Evolutionary conservation across 108 stramenopile species (phyloP), one percentile per base, ranked within the genome.

Genomic region (Chaetoceros tenuissimus): DNA sequence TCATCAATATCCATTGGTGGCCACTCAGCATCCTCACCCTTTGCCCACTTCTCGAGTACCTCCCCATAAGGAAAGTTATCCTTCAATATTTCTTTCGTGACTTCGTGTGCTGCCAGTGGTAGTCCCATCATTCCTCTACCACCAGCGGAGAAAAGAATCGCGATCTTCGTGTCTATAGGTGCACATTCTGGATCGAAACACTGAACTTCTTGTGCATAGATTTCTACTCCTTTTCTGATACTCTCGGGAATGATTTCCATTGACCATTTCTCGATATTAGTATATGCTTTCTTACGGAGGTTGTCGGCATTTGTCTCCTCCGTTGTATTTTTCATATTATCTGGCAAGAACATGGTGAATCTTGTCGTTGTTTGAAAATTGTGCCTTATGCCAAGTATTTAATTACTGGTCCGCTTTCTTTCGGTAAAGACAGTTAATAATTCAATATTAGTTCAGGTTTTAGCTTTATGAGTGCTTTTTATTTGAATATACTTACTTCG

Each of bases 151-250:
- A 92, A 92, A 59, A 75, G 46, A 58, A 93, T 80, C 2, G 85
- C 82, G 0, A 89, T 69, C 8, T 75, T 79, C 7, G 84, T 85
- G 63, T 93, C 92, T 53, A 93, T 78, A 20, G 92, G 92, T 18
- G 92, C 55, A 67, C 92, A 93, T n/a, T 73, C 56, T 7, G 92
- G 92, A 71, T 93, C 92, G 19, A 85, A 85, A 55, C 92, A 93
- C 48, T 79, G 73, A 17, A 93, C 68, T 69, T 93, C 92, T 69
- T 89, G 91, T 29, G 78, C 81, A 1, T 71, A 67, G 29, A 91
- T 57, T 1, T 58, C 53, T 2, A 71, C 81, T 44, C 75, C 85
- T 24, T 59, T 34, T 34, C 85, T 78, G 16, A 85, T 62, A 20
- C 57, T 58, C 17, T 54, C 58, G 1, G 89, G 85, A 48, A 91